These are phyloP conservation scores for Myotisia sp. DNA, from an alignment of 2,329 filamentous ascomycete genomes.

Conservation along the genomic window DNA sequence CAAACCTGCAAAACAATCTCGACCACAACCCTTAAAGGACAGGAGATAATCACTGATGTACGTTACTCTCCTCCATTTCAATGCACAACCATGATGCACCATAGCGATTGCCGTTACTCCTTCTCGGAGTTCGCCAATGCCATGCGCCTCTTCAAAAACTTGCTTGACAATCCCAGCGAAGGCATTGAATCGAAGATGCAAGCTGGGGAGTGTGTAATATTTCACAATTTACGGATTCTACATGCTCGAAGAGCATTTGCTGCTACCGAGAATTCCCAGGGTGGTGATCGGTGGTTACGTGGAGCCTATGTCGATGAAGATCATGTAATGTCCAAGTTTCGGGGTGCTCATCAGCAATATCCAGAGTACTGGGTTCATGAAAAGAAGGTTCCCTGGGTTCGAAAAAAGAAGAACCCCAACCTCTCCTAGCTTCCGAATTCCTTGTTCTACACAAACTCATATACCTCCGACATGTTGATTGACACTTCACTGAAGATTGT, in stretches of 20 bases:
- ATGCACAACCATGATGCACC: conserved; percentile 8
- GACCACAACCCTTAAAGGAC: conserved; percentile 2
- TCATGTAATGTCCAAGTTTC: conserved; percentile 39
- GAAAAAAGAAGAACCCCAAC: too few relatives aligned
- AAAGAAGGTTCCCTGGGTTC: too few relatives aligned
- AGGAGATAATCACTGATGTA: conserved; percentile 27
- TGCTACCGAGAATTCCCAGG: conserved; percentile 8
- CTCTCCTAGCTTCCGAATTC: too few relatives aligned
- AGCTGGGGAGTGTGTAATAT: conserved; percentile 81
- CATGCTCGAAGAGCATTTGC: conserved; percentile 73
- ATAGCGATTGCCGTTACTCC: conserved; percentile 1
- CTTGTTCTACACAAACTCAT: too few relatives aligned
- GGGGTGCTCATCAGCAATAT: too few relatives aligned
- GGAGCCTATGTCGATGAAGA: conserved; percentile 69
- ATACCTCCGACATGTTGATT: too few relatives aligned
- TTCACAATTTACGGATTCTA: conserved; percentile 73
- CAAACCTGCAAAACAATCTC: conserved; percentile 44
- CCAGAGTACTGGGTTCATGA: too few relatives aligned
- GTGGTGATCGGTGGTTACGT: conserved; percentile 63
- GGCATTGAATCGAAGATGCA: conserved; percentile 59
- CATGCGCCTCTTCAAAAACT: conserved; percentile 43
- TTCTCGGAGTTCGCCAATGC: conserved; percentile 24
- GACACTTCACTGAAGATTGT: too few relatives aligned
- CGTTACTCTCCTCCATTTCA: conserved; percentile 77
- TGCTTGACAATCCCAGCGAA: conserved; percentile 44